Base-by-base conservation (phyloP, 371 early-diverging fungal species). In the Mortierella sp. region DNA sequence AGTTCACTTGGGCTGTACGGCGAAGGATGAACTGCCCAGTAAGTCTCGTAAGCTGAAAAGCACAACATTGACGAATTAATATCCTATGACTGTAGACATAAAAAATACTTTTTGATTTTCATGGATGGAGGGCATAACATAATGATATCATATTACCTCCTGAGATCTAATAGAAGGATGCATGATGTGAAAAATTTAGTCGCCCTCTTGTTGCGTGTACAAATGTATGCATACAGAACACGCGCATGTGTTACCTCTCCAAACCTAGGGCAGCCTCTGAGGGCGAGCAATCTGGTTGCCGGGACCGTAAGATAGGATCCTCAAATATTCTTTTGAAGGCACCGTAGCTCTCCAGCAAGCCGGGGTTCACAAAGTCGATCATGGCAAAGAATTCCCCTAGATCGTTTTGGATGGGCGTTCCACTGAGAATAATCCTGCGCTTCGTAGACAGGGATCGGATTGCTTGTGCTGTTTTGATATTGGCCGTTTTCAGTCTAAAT, bases 321-420 rank as follows among this genome's bases (percentile, higher is more conserved):
- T 89, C 86, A 63, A 76, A 87, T 37, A 84, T 72, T 50, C 70
- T 78, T 71, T 84, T 64, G 60, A 78, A 71, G 58, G 81, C 11
- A 15, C 56, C 43, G 32, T 80, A 80, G 49, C 44, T 76, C 12
- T 90, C 89, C 12, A 91, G 78, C 28, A 87, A 56, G 12, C 86
- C 85, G 1, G 92, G 91, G 57, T 87, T 86, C 4, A 90, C 89
- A 63, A 89, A 87, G 49, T 92, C 87, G 27, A 87, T 80, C 84
- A 92, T 87, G 30, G 84, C 63, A 60, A 72, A 87, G 32, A 83
- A 81, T 63, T 88, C 88, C 7, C 66, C 66, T 4, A 87, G 61
- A 50, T 87, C 81, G 46, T 89, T 87, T 79, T 91, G 91, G 12
- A 92, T 84, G 7, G 92, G 93, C 7, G 93, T 91, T 4, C 93